Base-by-base conservation (phyloP, 2,329 filamentous ascomycete species). In the Colletotrichum tanaceti region DNA sequence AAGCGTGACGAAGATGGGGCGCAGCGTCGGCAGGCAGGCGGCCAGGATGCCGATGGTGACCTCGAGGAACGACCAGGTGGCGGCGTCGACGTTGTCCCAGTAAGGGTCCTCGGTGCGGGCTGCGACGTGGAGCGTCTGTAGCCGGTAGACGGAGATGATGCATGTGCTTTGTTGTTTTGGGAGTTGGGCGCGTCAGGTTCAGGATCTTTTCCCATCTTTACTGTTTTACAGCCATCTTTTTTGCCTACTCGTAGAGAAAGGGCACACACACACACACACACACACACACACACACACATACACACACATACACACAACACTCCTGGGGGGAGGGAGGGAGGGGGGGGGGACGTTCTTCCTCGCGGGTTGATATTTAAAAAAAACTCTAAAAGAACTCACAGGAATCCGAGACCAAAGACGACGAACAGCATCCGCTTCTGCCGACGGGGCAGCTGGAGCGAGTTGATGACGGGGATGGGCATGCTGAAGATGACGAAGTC, bases 41-140 rank as follows among this genome's bases (percentile, higher is more conserved):
- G 73, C 76, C 3, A 75, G 41, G 16, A 78, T 77, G 28, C 72
- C 75, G 24, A 74, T 73, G 60, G 73, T 75, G 62, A 77, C 70
- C 65, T 78, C 77, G 38, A 75, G 74, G 53, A 75, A 72, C 13
- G 75, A 75, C 73, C 75, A 77, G 52, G 75, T 76, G 1, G 77
- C 73, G 0, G 76, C 74, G 9, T 74, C 71, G 2, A 75, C 73
- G 38, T 77, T 76, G 59, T 76, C 75, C 76, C 77, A 78, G 35
- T 75, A 73, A 1, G 72, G 70, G 66, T 73, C 72, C 18, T 68
- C 18, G 5, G 71, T 73, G 3, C 63, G 65, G 22, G 70, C 70
- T 11, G 74, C 74, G 11, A 53, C 53, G 50, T 70, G 72, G 20
- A 79, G 72, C 4, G 75, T 76, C 35, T 74, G 73, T n/a, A 79